Percentiles rank a stretch among this genome's conserved stretches.
phyloP scores from a whole-genome alignment of 768 basidiomycete genomes.

The Aureoboletus auriporus region DNA sequence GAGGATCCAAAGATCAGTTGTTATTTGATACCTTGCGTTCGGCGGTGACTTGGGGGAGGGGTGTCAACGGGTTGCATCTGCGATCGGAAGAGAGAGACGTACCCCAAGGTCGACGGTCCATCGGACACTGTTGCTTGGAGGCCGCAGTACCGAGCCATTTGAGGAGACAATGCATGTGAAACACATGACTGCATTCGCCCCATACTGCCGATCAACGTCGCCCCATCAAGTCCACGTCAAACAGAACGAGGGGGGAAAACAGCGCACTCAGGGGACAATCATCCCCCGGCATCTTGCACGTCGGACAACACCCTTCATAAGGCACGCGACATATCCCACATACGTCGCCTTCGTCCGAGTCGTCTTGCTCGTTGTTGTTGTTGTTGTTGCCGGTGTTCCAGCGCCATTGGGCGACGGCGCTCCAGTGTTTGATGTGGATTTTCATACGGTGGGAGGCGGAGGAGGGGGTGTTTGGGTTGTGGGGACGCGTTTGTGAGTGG shows the following conservation, averaged over 20 bases:
- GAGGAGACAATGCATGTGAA: slow-evolving; percentile 97
- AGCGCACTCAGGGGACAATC: slow-evolving; percentile 85
- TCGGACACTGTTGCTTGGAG: slow-evolving; percentile 96
- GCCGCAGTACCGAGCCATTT: slow-evolving; percentile 92
- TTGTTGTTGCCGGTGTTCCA: slow-evolving; percentile 55
- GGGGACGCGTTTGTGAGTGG: neutral
- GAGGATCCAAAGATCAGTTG: too few relatives aligned
- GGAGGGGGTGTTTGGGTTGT: neutral
- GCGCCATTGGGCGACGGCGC: slow-evolving; percentile 85
- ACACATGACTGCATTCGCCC: slow-evolving; percentile 96
- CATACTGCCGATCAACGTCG: slow-evolving; percentile 65
- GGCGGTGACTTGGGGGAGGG: slow-evolving; percentile 41
- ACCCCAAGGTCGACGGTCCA: slow-evolving; percentile 96
- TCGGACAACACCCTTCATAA: slow-evolving; percentile 93
- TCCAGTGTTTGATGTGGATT: slow-evolving; percentile 79
- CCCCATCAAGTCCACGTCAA: neutral
- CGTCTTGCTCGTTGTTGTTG: slow-evolving; percentile 31
- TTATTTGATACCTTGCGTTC: slow-evolving; percentile 38
- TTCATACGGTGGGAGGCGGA: slow-evolving; percentile 55
- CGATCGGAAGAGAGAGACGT: slow-evolving; percentile 23
- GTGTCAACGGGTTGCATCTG: neutral
- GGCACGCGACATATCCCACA: slow-evolving; percentile 90
- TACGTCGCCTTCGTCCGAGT: slow-evolving; percentile 60
- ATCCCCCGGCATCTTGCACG: slow-evolving; percentile 95
- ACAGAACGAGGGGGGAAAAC: neutral